phyloP scores from a whole-genome alignment of 1,284 basidiomycete genomes.

The Earliella scabrosa region DNA sequence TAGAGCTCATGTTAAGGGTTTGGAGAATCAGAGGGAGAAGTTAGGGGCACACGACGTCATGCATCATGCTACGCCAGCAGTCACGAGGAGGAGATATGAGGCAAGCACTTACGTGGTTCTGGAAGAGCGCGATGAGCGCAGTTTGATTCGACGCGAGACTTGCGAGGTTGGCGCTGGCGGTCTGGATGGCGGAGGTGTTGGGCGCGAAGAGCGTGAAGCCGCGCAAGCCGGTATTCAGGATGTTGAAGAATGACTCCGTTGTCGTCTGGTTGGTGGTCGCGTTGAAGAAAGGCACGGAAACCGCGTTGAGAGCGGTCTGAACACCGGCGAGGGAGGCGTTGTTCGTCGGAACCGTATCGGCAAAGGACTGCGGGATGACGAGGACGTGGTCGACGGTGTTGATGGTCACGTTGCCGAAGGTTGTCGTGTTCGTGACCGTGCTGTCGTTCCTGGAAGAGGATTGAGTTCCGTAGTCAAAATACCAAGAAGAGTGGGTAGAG shows the following conservation, averaged over 20 bases:
- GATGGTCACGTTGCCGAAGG: slow-evolving; percentile 53
- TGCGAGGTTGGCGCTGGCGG: slow-evolving; percentile 38
- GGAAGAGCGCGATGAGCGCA: slow-evolving; percentile 49
- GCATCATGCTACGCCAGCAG: too few relatives aligned
- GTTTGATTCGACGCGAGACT: slow-evolving; percentile 50
- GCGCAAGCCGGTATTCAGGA: slow-evolving; percentile 40
- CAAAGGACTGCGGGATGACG: slow-evolving; percentile 55
- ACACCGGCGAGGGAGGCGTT: slow-evolving; percentile 43
- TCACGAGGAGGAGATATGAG: too few relatives aligned
- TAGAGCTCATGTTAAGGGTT: too few relatives aligned
- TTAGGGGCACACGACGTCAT: not conserved
- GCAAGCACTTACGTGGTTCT: slow-evolving; percentile 67
- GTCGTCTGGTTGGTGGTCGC: slow-evolving; percentile 37
- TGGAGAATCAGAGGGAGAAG: too few relatives aligned
- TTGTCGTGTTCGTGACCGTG: slow-evolving; percentile 49
- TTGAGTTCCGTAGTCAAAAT: not conserved
- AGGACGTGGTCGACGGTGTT: slow-evolving; percentile 57
- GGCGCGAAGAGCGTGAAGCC: slow-evolving; percentile 80
- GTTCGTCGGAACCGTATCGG: slow-evolving; percentile 45
- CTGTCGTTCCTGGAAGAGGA: slow-evolving; percentile 43
- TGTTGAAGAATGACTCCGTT: slow-evolving; percentile 40
- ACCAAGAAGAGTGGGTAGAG: not conserved
- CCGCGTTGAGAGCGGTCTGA: slow-evolving; percentile 35
- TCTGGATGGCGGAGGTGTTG: slow-evolving; percentile 52
- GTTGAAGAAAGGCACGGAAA: slow-evolving; percentile 23